A percentile compares a stretch with the other conserved stretches of the same genome.
Conservation (phyloP, 179 eudicot species). For the Beta macrorhiza region DNA sequence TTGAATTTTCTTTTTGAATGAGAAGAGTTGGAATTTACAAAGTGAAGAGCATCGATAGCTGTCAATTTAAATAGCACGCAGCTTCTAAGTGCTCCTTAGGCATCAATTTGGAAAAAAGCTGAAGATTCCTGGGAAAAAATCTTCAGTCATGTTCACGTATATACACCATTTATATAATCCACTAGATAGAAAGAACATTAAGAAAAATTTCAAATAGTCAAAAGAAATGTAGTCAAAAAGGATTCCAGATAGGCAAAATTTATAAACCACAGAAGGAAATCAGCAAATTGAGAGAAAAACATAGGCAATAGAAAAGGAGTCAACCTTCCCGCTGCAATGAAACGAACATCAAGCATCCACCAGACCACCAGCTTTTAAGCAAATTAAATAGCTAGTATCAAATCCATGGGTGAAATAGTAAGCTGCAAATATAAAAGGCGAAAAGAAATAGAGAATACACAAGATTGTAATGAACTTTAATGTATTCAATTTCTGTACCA, state of each 20-base stretch:
- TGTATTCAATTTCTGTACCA: slow-evolving; percentile 64
- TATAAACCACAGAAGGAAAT: not conserved
- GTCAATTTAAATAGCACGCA: not conserved
- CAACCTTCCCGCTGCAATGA: slow-evolving; percentile 2
- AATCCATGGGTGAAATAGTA: not conserved
- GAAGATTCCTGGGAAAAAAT: not conserved
- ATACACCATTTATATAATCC: not conserved
- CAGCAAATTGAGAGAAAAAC: not conserved
- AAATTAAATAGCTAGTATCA: not conserved
- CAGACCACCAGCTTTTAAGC: slow-evolving; percentile 1
- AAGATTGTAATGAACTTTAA: slow-evolving; percentile 27
- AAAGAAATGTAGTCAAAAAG: not conserved
- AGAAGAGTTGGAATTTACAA: too few species aligned
- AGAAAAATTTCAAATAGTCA: not conserved
- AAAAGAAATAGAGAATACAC: slow-evolving; percentile 19
- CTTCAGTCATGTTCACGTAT: not conserved
- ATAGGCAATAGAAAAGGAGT: slow-evolving; percentile 11
- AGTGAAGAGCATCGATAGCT: too few species aligned
- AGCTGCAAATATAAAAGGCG: slow-evolving; percentile 5
- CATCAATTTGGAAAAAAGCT: not conserved
- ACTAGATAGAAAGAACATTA: not conserved
- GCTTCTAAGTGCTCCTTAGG: not conserved
- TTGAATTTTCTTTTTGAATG: too few species aligned
- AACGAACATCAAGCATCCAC: not conserved
- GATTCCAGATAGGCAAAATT: not conserved